These are phyloP conservation scores for Combretum micranthum DNA, from an alignment of 345 rosid genomes.

Conservation along the genomic window DNA sequence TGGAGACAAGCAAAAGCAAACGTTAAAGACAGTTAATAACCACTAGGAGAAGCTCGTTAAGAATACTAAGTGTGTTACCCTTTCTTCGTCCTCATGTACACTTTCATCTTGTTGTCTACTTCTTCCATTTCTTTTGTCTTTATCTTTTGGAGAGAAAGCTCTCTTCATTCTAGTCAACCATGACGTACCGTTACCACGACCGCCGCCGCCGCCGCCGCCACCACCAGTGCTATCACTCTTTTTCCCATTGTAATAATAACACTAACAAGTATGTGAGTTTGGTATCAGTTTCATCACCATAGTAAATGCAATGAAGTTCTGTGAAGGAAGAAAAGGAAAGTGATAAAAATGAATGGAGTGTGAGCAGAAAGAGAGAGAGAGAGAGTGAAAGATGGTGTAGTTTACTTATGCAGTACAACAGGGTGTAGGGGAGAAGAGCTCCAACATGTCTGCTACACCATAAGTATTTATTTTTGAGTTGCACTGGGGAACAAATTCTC, in stretches of 20 bases:
- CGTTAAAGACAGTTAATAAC: neutral
- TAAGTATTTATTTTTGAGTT: too few relatives aligned
- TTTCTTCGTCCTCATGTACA: slow-evolving; percentile 46
- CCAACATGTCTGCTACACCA: slow-evolving; percentile 12
- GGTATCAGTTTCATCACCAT: too few relatives aligned
- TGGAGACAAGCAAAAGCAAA: neutral
- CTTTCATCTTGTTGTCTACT: slow-evolving; percentile 31
- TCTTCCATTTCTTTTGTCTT: slow-evolving; percentile 33
- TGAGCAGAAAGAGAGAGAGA: neutral
- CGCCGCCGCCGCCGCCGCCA: too few relatives aligned
- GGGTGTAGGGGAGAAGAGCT: slow-evolving; percentile 10
- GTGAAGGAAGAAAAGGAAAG: neutral
- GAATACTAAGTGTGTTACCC: slow-evolving; percentile 23
- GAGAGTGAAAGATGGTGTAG: slow-evolving; percentile 1
- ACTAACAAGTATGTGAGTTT: neutral
- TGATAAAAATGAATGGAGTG: slow-evolving; percentile 1
- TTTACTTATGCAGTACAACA: slow-evolving; percentile 14
- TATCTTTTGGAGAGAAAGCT: slow-evolving; percentile 78
- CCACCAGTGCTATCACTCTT: slow-evolving; percentile 25
- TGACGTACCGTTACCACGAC: slow-evolving; percentile 18
- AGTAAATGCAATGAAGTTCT: neutral
- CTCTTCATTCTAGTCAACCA: slow-evolving; percentile 80
- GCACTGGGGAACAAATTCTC: too few relatives aligned
- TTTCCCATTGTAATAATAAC: slow-evolving; percentile 41
- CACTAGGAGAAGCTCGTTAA: neutral